Conservation (phyloP, 345 rosid species). For the thale cress (Arabidopsis thaliana) region TAIR10.1 NC_003070.9:28759501-28760000, state of each 20-base stretch:
- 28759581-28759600: conserved; percentile 13
- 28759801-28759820: not conserved
- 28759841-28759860: conserved; percentile 14
- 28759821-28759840: not conserved
- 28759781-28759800: not conserved
- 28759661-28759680: not conserved
- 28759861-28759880: conserved; percentile 65
- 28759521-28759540: conserved; percentile 20
- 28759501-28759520: conserved; percentile 29
- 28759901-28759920: conserved; percentile 84
- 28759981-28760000: conserved; percentile 55
- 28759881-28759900: conserved; percentile 56
- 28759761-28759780: conserved; percentile 54
- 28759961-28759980: conserved; percentile 83
- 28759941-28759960: conserved; percentile 68
- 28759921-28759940: conserved; percentile 66
- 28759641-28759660: not conserved
- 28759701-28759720: conserved; percentile 53
- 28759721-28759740: conserved; percentile 66
- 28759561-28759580: conserved; percentile 9
- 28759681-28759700: conserved; percentile 9
- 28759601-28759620: conserved; percentile 17
- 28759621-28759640: not conserved
- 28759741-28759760: conserved; percentile 69
- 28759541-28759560: conserved; percentile 20